Base-by-base conservation (phyloP, 2,329 filamentous ascomycete genomes). In the Reticulascus tulasneorum region DNA sequence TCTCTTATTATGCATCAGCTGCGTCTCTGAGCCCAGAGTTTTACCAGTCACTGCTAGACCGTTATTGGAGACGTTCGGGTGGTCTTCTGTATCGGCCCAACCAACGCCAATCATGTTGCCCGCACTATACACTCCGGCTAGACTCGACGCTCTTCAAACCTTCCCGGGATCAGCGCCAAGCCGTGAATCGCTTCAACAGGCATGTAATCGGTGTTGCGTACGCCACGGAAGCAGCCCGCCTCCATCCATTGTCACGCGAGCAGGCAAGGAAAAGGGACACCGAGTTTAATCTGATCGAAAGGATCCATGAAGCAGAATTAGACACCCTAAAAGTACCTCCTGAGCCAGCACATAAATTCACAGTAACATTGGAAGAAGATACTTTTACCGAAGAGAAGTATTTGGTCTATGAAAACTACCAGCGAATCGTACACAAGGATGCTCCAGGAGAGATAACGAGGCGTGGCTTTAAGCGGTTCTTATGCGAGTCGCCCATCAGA, bases 51-150 rank as follows among this genome's bases (percentile, higher is more conserved):
- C 67, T 93, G 23, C 64, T 91, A 28, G 77, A 89, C 58, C 77
- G 84, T 46, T 85, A 82, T 44, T 93, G 85, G 85, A 82, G 86
- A 58, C 75, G 85, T 45, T 89, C 80, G 23, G 80, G 76, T 12
- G 77, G 65, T 19, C 67, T 88, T 8, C 66, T 93, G 31, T 93
- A 93, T 61, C 79, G 86, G 42, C 86, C 86, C 11, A 84, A 93
- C 58, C 81, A 87, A 51, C 74, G 75, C 40, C 72, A 80, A 38
- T 86, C 88, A 44, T 98, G 93, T 54, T 98, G 93, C 59, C 89
- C 90, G 28, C 89, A 96, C 54, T 97, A 91, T 58, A 89, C 85
- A 1, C 81, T 93, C 35, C 79, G 85, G 29, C 68, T 90, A 15
- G 83, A 87, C 50, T 77, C 79, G 17, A 58, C 66, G 29, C 63